Evolutionary conservation across 805 yeast species (phyloP), one percentile per base, ranked within the genome.

Genomic region (Lipomyces sp.): DNA sequence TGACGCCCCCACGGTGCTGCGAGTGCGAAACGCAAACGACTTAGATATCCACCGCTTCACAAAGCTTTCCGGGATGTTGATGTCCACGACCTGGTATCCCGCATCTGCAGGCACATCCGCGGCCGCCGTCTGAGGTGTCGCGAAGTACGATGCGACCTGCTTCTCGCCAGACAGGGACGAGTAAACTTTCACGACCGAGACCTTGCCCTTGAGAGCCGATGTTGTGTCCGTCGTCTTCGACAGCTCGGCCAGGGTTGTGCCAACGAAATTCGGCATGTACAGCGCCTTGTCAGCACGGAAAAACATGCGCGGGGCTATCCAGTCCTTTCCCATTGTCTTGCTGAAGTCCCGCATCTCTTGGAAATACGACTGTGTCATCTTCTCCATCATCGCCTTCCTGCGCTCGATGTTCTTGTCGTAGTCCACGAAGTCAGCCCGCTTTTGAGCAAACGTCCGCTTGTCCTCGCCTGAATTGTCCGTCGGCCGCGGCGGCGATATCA

Each of bases 261-360:
- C 91, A 23, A 69, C 65, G 52, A 91, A 72, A 63, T 89, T 89
- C 8, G 98, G 96, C 70, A 93, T 87, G 65, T 80, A 93, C 41
- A 80, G 69, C 0, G 97, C 75, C 62, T 78, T 83, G 6, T 85
- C 90, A 11, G 73, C 69, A 53, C 78, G 79, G 77, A 91, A 90
- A 60, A 78, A 83, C 1, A 89, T 79, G n/a, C 78, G 73, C 1
- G 98, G 98, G 0, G 96, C 79, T 16, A 76, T 71, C 71, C 89
- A 93, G 56, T 90, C 74, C 68, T 89, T 88, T 22, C 98, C 98
- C 34, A 81, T 78, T 2, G 91, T 86, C 60, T 83, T 83, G 43
- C 83, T 73, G 63, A 80, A 83, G 2, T 78, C 58, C n/a, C 49
- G 49, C 45, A 82, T 73, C 52, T 82, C 84, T 56, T 79, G 77